Conservation (phyloP, 2,329 filamentous ascomycete species). For the Penicillium griseofulvum region DNA sequence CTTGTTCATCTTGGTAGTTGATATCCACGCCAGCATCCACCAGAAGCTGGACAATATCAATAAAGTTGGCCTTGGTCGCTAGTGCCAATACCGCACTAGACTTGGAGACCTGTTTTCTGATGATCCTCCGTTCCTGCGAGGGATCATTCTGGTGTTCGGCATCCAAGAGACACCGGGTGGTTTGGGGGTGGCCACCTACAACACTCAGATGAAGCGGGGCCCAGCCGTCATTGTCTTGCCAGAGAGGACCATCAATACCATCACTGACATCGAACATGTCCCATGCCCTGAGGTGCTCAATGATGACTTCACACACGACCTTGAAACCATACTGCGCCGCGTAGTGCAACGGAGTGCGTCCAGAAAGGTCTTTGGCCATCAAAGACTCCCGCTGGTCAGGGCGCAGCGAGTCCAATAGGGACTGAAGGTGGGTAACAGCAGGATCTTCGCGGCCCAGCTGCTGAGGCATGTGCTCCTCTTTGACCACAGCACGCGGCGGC, state of each 20-base stretch:
- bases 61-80: conserved; percentile 84
- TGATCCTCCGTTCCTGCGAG: conserved; percentile 60
- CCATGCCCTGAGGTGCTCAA: conserved; percentile 87
- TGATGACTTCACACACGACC: conserved; percentile 81
- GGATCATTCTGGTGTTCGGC: conserved; percentile 73
- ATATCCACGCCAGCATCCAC: conserved; percentile 89
- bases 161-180: conserved; percentile 75
- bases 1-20: conserved; percentile 86
- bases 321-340: conserved; percentile 93
- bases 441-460: conserved; percentile 69
- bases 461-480: conserved; percentile 61
- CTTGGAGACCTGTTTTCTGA: conserved; percentile 69
- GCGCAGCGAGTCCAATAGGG: conserved; percentile 66
- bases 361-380: conserved; percentile 69
- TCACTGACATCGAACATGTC: conserved; percentile 77
- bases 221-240: conserved; percentile 91
- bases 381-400: conserved; percentile 67
- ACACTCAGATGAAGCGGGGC: conserved; percentile 90
- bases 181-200: conserved; percentile 83
- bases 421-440: conserved; percentile 65
- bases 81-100: conserved; percentile 85
- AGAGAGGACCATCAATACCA: conserved; percentile 80
- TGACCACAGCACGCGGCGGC: conserved; percentile 61
- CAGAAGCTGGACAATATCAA: conserved; percentile 78
- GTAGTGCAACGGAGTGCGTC: conserved; percentile 84